A percentile compares a stretch with the other conserved stretches of the same genome.
phyloP scores from a whole-genome alignment of 129 eudicot species.

The Erigeron canadensis region DNA sequence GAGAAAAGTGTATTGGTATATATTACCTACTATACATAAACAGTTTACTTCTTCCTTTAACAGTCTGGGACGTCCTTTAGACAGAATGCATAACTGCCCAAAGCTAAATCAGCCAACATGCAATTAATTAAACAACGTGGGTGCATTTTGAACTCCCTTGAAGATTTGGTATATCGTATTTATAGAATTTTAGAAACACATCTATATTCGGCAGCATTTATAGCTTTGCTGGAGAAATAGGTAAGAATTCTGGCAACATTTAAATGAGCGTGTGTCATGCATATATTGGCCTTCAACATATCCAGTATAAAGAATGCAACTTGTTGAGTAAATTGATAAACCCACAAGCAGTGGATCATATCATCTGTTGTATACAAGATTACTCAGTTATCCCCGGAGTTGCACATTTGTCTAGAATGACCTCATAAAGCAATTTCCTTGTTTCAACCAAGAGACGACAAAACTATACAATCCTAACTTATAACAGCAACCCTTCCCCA shows the following conservation, averaged over 20 bases:
- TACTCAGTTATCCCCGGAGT: too few species aligned
- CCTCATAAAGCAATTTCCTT: neutral
- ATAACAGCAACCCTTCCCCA: neutral
- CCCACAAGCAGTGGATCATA: too few species aligned
- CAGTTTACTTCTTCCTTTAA: conserved; percentile 1
- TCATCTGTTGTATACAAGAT: too few species aligned
- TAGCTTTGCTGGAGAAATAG: too few species aligned
- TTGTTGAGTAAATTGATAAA: too few species aligned
- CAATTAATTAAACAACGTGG: neutral
- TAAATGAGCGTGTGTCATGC: too few species aligned
- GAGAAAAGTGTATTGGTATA: too few species aligned
- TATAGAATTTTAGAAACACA: too few species aligned
- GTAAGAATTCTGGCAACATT: too few species aligned
- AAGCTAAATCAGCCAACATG: conserved; percentile 12
- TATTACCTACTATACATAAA: neutral
- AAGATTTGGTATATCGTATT: neutral
- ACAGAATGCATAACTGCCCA: neutral
- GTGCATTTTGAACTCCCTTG: neutral
- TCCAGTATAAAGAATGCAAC: too few species aligned
- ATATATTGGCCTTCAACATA: too few species aligned
- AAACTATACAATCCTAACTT: neutral
- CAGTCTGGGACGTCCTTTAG: neutral
- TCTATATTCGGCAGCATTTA: too few species aligned
- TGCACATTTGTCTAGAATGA: neutral
- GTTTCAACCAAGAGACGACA: neutral